Evolutionary conservation across 805 yeast species (phyloP), one percentile per base, ranked within the genome.

Genomic region (Ogataea glucozyma): DNA sequence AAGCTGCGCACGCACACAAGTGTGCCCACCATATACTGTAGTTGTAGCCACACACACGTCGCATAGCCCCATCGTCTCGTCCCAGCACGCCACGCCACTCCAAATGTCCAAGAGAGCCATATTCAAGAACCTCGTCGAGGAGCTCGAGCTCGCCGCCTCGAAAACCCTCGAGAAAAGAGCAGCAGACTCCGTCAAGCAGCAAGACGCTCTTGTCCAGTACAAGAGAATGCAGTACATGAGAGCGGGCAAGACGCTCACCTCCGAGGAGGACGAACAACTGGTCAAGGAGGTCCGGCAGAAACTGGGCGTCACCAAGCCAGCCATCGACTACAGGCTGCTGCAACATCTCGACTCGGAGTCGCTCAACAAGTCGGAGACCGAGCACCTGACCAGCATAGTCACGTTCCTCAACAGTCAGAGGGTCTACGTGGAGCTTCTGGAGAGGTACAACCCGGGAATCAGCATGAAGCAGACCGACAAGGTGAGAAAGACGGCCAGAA

Each of bases 391-490:
- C n/a, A 89, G 86, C 56, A 73, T 85, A 11, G 67, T 77, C 4
- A 67, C 72, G 8, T 91, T 79, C 58, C 66, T 91, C 40, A 70
- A 72, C 39, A 78, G 83, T 48, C 97, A 91, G 63, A 72, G 93
- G 50, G 78, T 72, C 10, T 91, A 88, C 65, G 80, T 79, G 47
- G 90, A 83, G 51, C 71, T 91, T 36, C 70, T 90, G 32, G 93
- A 85, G 52, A 75, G 95, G 52, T 93, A 91, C 64, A 88, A 90
- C 56, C 91, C 95, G 3, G 93, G 96, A 2, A 70, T 84, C 47
- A 78, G 78, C 19, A 78, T 85, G 79, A 75, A 81, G 19, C 95
- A 86, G 57, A 76, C 76, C 39, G 97, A 91, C 47, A 81, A 83
- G 43, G 82, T 91, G 20, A 72, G 81, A 54, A 78, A 76, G 59